phyloP scores from a whole-genome alignment of 352 stramenopile genomes.

The Peronospora belbahrii region DNA sequence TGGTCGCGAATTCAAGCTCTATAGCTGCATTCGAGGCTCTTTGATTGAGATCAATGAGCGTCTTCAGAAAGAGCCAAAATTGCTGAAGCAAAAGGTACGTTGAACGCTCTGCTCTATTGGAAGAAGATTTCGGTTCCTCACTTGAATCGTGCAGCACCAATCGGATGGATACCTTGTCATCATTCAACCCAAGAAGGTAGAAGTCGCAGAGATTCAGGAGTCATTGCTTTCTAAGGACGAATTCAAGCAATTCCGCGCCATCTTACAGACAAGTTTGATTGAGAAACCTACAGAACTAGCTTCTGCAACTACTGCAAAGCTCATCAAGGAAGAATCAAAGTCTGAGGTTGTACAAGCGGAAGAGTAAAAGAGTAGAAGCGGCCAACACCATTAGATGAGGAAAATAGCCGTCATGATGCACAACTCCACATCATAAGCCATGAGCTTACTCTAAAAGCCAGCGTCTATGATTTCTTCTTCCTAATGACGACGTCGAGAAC shows the following conservation, averaged over 20 bases:
- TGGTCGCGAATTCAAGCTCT: conserved; percentile 49
- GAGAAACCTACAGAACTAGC: conserved; percentile 1
- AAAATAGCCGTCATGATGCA: too few species aligned
- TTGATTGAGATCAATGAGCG: conserved; percentile 78
- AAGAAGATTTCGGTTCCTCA: neutral
- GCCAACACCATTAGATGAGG: conserved; percentile 4
- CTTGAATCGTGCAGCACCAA: conserved; percentile 30
- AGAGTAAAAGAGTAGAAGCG: conserved; percentile 24
- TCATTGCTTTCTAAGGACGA: conserved; percentile 73
- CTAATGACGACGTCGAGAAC: conserved; percentile 75
- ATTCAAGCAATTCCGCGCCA: conserved; percentile 60
- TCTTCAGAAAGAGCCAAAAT: conserved; percentile 40
- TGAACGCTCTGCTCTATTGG: neutral
- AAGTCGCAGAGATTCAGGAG: conserved; percentile 75
- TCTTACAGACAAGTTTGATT: conserved; percentile 16
- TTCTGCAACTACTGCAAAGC: neutral
- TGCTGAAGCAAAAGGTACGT: conserved; percentile 51
- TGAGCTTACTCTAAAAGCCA: conserved; percentile 4
- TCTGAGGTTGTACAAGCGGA: conserved; percentile 15
- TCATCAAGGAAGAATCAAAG: conserved; percentile 2
- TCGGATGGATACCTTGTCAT: conserved; percentile 78
- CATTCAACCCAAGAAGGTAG: conserved; percentile 71
- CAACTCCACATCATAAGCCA: conserved; percentile 1
- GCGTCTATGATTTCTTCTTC: conserved; percentile 43
- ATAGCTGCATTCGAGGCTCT: conserved; percentile 73